Percentiles rank a stretch among this genome's conserved stretches.
phyloP scores from a whole-genome alignment of 1,139 yeast genomes.

The Suhomyces anneliseae region DNA sequence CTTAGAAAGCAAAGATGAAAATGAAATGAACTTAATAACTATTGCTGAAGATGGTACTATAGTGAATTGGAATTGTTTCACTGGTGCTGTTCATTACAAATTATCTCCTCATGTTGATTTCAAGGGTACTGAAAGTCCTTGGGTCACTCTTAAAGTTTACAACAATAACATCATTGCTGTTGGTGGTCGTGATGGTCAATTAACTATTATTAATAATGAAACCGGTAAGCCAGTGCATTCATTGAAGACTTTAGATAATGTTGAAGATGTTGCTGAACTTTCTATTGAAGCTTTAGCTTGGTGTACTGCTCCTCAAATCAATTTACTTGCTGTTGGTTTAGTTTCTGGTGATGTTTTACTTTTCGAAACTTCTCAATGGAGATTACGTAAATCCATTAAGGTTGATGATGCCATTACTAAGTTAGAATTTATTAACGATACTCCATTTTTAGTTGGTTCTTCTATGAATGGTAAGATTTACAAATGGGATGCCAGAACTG shows the following conservation, averaged over 20 bases:
- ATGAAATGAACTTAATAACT: conserved; percentile 66
- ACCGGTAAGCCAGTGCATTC: conserved; percentile 69
- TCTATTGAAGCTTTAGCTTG: conserved; percentile 86
- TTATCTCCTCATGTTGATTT: conserved; percentile 61
- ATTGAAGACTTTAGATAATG: conserved; percentile 62
- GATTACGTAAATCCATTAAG: conserved; percentile 68
- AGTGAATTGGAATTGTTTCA: conserved; percentile 87
- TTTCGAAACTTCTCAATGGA: conserved; percentile 86
- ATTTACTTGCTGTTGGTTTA: conserved; percentile 74
- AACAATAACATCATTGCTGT: conserved; percentile 55
- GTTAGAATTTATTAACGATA: conserved; percentile 59
- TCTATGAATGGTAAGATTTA: conserved; percentile 84
- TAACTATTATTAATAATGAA: conserved; percentile 72
- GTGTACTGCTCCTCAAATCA: conserved; percentile 63
- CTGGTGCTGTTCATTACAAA: conserved; percentile 66
- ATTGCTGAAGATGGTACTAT: conserved; percentile 87
- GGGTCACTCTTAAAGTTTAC: conserved; percentile 67
- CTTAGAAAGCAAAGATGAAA: conserved; percentile 60
- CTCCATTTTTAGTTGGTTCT: conserved; percentile 64
- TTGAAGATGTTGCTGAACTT: conserved; percentile 67
- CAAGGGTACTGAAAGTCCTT: conserved; percentile 76
- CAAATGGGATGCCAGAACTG: conserved; percentile 88
- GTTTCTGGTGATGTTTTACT: conserved; percentile 84
- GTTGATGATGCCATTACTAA: conserved; percentile 84
- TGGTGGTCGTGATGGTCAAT: conserved; percentile 86